Base-by-base conservation (phyloP, 1,284 basidiomycete genomes). In the Cutaneotrichosporon sp. region DNA sequence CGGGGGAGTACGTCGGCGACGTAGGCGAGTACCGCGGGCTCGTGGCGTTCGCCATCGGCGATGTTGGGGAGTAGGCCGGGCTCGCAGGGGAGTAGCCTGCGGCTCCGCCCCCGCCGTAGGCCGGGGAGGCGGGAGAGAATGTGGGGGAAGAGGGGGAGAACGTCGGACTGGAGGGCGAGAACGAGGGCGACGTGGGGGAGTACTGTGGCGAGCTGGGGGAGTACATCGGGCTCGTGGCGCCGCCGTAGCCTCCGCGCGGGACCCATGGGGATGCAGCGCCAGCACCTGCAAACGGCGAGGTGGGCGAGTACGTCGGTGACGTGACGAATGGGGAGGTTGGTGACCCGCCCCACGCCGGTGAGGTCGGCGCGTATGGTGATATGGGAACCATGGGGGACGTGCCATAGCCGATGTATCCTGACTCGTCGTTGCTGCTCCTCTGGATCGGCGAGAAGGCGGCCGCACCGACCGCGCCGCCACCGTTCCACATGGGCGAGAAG, bases 391-490 rank as follows among this genome's bases (percentile, higher is more conserved):
- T 79, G 0, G 92, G 92, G 64, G 89, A 91, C 71, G 86, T 84
- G 7, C 88, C 88, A 12, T 34, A 45, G 31, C 52, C 47, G n/a
- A 33, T 24, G 77, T 86, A 88, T 45, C 80, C 84, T 0, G 83
- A 78, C 55, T 80, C 79, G 66, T 94, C 90, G 45, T 86, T 88
- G 49, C 87, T 88, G 55, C 87, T 89, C 61, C 86, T 85, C 27
- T 88, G 90, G 44, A 98, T 83, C 0, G 96, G 96, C 29, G 93
- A 96, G 82, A 98, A 98, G 0, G 88, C 84, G 25, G 90, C 90
- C 8, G 86, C 81, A 59, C 91, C 88, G 50, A 88, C 87, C 76
- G 88, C 59, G 86, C 55, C 79, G 79, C 72, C 55, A 25, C 64
- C 63, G 49, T 55, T 52, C 68, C 70, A 69, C 61, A 63, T 61